Evolutionary conservation across 164 flowering plant species (phyloP), one percentile per base, ranked within the genome.

Genomic region (Sedum album): DNA sequence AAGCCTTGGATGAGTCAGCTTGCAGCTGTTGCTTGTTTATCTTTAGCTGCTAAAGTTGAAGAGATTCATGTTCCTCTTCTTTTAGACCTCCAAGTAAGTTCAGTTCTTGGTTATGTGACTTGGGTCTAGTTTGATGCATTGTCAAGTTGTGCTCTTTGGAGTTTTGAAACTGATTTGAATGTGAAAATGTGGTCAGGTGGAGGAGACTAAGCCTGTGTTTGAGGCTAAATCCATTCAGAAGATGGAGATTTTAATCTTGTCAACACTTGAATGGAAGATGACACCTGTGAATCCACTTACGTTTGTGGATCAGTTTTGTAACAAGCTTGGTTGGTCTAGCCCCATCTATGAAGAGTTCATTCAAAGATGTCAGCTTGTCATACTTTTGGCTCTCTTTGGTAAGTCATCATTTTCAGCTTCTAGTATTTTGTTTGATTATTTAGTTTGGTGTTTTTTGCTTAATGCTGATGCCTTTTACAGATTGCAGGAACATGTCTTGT

Each of bases 1-100:
- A 85, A 85, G 81, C 93, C 91, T 42, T 92, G 98, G 98, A 90
- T 82, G 93, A 74, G 75, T 55, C 98, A 88, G 39, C 87, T 92
- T 6, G 79, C 81, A 25, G 86, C 98, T 21, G 95, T 92, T 42
- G 89, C 96, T 74, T 92, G 95, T 73, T 81, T 92, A 38, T 88
- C 98, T 64, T 66, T 92, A 2, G 98, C 96, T 55, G 94, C 98
- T 21, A 92, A 92, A 51, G 83, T 92, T 60, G 98, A 92, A 66
- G 98, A 92, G 77, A 85, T 87, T 74, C 87, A 83, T 51, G 94
- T 90, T 0, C 96, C 94, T 11, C 88, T 86, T 64, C 79, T 90
- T 9, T 67, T 90, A 66, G 96, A 90, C 73, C 72, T 92, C 62
- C 97, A 91, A 79, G 97, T 87, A 81, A 31, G 81, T 49, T 20